Evolutionary conservation across 2,329 filamentous ascomycete species (phyloP).

Genomic region (Leptographium flavum): DNA sequence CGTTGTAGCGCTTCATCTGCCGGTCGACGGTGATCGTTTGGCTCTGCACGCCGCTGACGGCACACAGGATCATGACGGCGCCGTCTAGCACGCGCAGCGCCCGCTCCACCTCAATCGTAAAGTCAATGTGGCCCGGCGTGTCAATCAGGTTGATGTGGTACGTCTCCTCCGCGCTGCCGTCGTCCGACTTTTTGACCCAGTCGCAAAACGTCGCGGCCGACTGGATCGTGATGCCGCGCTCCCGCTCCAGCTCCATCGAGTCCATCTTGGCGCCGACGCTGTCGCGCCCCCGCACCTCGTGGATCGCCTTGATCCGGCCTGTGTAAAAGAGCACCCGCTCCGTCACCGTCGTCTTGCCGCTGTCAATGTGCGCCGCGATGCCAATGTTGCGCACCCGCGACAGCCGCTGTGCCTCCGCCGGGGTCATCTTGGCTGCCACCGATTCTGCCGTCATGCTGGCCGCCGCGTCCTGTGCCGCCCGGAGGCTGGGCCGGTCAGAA

Average conservation of each 20-base stretch:
- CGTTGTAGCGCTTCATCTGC: conserved; percentile 97
- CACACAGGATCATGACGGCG: conserved; percentile 96
- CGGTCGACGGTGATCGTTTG: conserved; percentile 97
- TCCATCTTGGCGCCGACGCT: conserved; percentile 98
- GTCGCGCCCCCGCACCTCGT: conserved; percentile 93
- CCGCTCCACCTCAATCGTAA: conserved; percentile 96
- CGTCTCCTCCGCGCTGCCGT: conserved; percentile 65
- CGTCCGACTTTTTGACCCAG: conserved; percentile 67
- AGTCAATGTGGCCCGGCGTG: conserved; percentile 96
- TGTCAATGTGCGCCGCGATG: conserved; percentile 98
- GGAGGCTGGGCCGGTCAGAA: conserved; percentile 21
- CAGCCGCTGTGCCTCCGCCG: conserved; percentile 64
- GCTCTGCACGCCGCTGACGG: conserved; percentile 90
- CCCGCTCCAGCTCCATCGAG: conserved; percentile 96
- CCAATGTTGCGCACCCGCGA: conserved; percentile 87
- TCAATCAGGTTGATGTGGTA: conserved; percentile 99
- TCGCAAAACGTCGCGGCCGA: conserved; percentile 96
- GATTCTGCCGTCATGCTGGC: conserved; percentile 38
- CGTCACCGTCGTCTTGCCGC: conserved; percentile 91
- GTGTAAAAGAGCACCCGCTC: conserved; percentile 98
- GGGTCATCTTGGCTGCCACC: conserved; percentile 66
- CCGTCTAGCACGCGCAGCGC: conserved; percentile 89
- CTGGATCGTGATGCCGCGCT: conserved; percentile 98
- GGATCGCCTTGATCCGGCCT: conserved; percentile 88
- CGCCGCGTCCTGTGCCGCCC: conserved; percentile 37